Evolutionary conservation across 2,329 filamentous ascomycete species (phyloP).

Genomic region (Onygena corvina): DNA sequence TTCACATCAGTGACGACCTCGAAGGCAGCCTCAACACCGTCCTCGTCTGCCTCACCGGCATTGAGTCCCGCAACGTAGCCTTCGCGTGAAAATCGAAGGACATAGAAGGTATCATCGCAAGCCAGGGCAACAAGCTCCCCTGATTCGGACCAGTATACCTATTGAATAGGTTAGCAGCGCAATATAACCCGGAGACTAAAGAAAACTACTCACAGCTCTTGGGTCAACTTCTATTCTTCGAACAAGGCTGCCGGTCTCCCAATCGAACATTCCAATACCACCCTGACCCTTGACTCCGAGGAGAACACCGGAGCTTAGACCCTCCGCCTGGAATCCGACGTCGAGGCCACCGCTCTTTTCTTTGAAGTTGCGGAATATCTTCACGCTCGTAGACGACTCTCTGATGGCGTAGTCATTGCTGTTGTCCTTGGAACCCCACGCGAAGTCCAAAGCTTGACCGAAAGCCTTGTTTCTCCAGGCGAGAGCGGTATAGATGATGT

Average conservation of each 20-base stretch:
- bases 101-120: slow-evolving; percentile 91
- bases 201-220: slow-evolving; percentile 38
- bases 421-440: slow-evolving; percentile 93
- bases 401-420: slow-evolving; percentile 97
- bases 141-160: slow-evolving; percentile 95
- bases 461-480: slow-evolving; percentile 98
- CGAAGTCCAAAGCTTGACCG: slow-evolving; percentile 88
- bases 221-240: slow-evolving; percentile 77
- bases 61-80: slow-evolving; percentile 76
- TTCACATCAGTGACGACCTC: slow-evolving; percentile 93
- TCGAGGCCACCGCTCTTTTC: slow-evolving; percentile 82
- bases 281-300: slow-evolving; percentile 92
- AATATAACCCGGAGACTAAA: background rate
- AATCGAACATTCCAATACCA: slow-evolving; percentile 92
- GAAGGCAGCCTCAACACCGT: slow-evolving; percentile 90
- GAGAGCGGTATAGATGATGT: slow-evolving; percentile 95
- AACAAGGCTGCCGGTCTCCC: slow-evolving; percentile 78
- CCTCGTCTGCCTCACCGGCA: slow-evolving; percentile 68
- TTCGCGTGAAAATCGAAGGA: slow-evolving; percentile 81
- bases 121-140: slow-evolving; percentile 86
- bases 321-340: slow-evolving; percentile 89
- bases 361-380: slow-evolving; percentile 95
- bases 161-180: slow-evolving; percentile 12
- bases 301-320: slow-evolving; percentile 74
- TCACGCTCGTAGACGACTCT: slow-evolving; percentile 85